A percentile compares a stretch with the other conserved stretches of the same genome.
Conservation (phyloP, 768 basidiomycete species). For the Melanogaster broomeanus region DNA sequence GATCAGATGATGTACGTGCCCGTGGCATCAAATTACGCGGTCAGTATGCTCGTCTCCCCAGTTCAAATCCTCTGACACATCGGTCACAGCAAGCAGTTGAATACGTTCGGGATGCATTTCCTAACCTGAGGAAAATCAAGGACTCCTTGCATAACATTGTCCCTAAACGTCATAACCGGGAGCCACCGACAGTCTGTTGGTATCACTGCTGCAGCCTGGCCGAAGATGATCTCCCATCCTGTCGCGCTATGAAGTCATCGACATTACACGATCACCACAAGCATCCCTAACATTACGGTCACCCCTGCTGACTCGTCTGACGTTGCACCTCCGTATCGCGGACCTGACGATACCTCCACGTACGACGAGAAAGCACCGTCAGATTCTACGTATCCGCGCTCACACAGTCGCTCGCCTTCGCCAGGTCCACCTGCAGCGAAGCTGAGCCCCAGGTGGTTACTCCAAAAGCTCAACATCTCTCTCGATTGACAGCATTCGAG, state of each 20-base stretch:
- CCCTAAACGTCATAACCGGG: slow-evolving; percentile 35
- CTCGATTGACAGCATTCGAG: background rate
- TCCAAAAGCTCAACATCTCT: slow-evolving; percentile 8
- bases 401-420: background rate
- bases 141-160: slow-evolving; percentile 48
- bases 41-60: slow-evolving; percentile 22
- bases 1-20: slow-evolving; percentile 53
- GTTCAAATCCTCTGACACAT: background rate
- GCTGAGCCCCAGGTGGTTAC: slow-evolving; percentile 13
- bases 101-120: slow-evolving; percentile 51
- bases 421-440: background rate
- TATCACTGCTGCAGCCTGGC: slow-evolving; percentile 57
- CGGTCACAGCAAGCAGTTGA: slow-evolving; percentile 47
- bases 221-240: slow-evolving; percentile 40
- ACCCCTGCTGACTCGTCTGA: slow-evolving; percentile 20
- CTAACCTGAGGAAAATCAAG: slow-evolving; percentile 37
- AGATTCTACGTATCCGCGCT: background rate
- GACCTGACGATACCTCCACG: background rate
- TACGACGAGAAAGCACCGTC: slow-evolving; percentile 21
- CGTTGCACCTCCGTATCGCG: slow-evolving; percentile 42
- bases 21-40: slow-evolving; percentile 44
- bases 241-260: slow-evolving; percentile 48
- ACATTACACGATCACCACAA: slow-evolving; percentile 29
- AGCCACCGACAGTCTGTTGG: slow-evolving; percentile 39
- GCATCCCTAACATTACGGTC: slow-evolving; percentile 32